Conservation (phyloP, 768 basidiomycete genomes). For the Mycena polygramma region DNA sequence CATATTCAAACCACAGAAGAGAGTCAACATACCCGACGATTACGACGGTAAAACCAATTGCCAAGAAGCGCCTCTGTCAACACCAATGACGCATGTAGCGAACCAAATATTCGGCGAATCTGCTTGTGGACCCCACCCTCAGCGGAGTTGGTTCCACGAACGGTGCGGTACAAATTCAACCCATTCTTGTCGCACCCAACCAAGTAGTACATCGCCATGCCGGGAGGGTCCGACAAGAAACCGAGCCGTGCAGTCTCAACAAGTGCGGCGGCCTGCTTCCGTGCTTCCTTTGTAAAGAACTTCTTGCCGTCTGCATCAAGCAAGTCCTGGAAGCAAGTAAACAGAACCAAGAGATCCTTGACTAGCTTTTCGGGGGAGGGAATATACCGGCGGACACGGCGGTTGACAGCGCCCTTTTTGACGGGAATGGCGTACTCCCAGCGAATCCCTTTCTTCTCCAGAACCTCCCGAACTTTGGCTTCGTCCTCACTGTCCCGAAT, state of each 20-base stretch:
- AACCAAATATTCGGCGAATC: slow-evolving; percentile 23
- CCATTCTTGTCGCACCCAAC: slow-evolving; percentile 15
- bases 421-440: slow-evolving; percentile 7
- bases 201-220: slow-evolving; percentile 13
- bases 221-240: slow-evolving; percentile 24
- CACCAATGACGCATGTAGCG: slow-evolving; percentile 5
- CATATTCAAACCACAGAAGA: neutral
- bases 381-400: slow-evolving; percentile 24
- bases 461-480: slow-evolving; percentile 14
- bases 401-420: slow-evolving; percentile 20
- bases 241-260: slow-evolving; percentile 17
- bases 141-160: slow-evolving; percentile 22
- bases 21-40: slow-evolving; percentile 22
- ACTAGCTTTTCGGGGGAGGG: slow-evolving; percentile 17
- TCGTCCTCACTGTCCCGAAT: slow-evolving; percentile 30
- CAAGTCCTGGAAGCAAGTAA: slow-evolving; percentile 14
- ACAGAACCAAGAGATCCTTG: slow-evolving; percentile 4
- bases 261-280: slow-evolving; percentile 8
- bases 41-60: slow-evolving; percentile 30
- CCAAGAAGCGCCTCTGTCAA: slow-evolving; percentile 18
- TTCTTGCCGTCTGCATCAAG: slow-evolving; percentile 3
- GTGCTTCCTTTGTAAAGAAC: slow-evolving; percentile 14
- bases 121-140: slow-evolving; percentile 24
- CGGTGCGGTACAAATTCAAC: slow-evolving; percentile 6
- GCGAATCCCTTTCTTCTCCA: slow-evolving; percentile 18